Conservation (phyloP, 148 eudicot genomes). For the Silene conica region DNA sequence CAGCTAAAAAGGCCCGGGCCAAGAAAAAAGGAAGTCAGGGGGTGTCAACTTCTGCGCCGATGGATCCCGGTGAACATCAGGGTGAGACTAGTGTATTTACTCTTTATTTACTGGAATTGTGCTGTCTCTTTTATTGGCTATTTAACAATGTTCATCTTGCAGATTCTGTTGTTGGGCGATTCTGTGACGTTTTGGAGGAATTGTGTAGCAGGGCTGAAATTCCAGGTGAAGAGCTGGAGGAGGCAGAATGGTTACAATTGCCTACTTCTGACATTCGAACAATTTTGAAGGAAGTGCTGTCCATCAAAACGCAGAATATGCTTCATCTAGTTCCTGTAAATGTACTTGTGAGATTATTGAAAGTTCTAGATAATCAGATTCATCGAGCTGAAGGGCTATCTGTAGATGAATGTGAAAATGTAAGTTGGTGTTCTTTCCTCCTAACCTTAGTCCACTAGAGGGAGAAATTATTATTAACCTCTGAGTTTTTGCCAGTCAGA, state of each 20-base stretch:
- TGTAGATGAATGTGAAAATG: constrained; percentile 67
- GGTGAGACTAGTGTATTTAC: constrained; percentile 37
- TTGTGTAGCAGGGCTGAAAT: constrained; percentile 74
- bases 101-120: constrained; percentile 1
- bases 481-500: constrained; percentile 53
- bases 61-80: constrained; percentile 55
- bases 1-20: constrained; percentile 57
- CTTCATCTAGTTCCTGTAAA: constrained; percentile 73
- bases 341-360: constrained; percentile 56
- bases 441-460: background rate
- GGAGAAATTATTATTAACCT: background rate
- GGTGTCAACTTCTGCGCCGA: constrained; percentile 26
- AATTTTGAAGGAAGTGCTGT: constrained; percentile 69
- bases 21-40: constrained; percentile 68
- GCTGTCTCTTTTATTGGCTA: constrained; percentile 1
- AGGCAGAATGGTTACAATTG: constrained; percentile 68
- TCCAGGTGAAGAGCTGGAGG: constrained; percentile 67
- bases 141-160: constrained; percentile 14
- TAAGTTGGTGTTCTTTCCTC: constrained; percentile 35
- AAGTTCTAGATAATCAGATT: constrained; percentile 84
- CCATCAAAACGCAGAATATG: constrained; percentile 48
- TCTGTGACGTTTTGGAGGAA: constrained; percentile 74
- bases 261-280: constrained; percentile 55
- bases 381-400: constrained; percentile 94
- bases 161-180: constrained; percentile 60